Percentiles rank a stretch among this genome's conserved stretches.
Conservation (phyloP, 768 basidiomycete species). For the Auricularia sp. region DNA sequence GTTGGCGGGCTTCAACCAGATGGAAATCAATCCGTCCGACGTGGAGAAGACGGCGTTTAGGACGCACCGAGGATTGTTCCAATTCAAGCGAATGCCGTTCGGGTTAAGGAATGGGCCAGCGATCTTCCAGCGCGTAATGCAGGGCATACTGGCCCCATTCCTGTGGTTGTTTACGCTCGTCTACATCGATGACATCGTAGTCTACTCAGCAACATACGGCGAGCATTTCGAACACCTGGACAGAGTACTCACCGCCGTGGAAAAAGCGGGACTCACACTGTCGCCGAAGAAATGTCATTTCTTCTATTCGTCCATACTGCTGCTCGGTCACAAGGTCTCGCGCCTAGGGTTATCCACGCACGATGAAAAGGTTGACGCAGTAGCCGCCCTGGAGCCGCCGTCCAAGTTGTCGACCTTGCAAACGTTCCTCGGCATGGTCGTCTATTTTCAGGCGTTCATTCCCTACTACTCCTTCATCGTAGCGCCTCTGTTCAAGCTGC, state of each 20-base stretch:
- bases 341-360: conserved; percentile 11
- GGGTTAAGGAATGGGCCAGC: conserved; percentile 6
- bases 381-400: conserved; percentile 19
- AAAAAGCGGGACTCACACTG: conserved; percentile 21
- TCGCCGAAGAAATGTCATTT: conserved; percentile 28
- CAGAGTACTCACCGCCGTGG: conserved; percentile 21
- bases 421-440: conserved; percentile 28
- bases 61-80: conserved; percentile 23
- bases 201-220: conserved; percentile 17
- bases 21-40: conserved; percentile 21
- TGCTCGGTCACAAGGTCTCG: conserved; percentile 27
- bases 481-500: conserved; percentile 24
- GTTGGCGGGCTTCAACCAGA: conserved; percentile 32
- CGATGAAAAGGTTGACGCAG: conserved; percentile 27
- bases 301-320: conserved; percentile 22
- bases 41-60: conserved; percentile 18
- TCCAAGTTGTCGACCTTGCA: conserved; percentile 20
- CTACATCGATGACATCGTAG: conserved; percentile 35
- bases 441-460: conserved; percentile 29
- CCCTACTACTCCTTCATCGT: conserved; percentile 24
- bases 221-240: conserved; percentile 18
- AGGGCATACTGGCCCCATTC: conserved; percentile 19
- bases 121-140: conserved; percentile 36
- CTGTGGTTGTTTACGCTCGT: conserved; percentile 13
- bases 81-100: conserved; percentile 18